A percentile compares a stretch with the other conserved stretches of the same genome.
phyloP scores from a whole-genome alignment of 2,329 filamentous ascomycete genomes.

The Colletotrichum phormii region DNA sequence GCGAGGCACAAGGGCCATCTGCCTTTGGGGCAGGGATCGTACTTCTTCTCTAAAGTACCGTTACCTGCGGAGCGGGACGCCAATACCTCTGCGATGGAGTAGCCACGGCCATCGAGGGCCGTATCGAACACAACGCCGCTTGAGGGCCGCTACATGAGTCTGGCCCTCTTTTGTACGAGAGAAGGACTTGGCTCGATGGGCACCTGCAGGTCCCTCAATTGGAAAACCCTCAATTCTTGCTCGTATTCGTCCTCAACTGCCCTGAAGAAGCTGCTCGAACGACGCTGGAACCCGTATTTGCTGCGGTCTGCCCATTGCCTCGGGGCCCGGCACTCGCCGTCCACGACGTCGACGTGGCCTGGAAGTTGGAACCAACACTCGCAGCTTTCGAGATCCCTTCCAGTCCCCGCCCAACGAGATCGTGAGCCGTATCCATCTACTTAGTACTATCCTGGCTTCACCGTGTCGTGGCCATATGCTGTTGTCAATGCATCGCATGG shows the following conservation, averaged over 20 bases:
- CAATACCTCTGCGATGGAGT: conserved; percentile 15
- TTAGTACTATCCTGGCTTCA: not conserved
- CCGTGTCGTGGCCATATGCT: not conserved
- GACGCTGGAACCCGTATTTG: conserved; percentile 23
- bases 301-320: conserved; percentile 12
- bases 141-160: conserved; percentile 2
- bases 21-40: conserved; percentile 21
- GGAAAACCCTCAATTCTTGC: conserved; percentile 13
- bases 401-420: conserved; percentile 13
- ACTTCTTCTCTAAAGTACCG: conserved; percentile 11
- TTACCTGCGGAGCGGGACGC: conserved; percentile 22
- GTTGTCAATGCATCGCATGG: conserved; percentile 3
- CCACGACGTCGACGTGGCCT: not conserved
- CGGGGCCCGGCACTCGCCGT: conserved; percentile 20
- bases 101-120: not conserved
- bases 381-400: not conserved
- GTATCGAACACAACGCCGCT: conserved; percentile 15
- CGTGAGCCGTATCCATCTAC: not conserved
- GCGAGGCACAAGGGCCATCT: conserved; percentile 9
- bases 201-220: conserved; percentile 27
- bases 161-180: conserved; percentile 15
- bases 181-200: conserved; percentile 21
- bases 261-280: conserved; percentile 11
- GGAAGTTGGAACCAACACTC: conserved; percentile 11
- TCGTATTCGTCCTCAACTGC: conserved; percentile 29